A percentile compares a stretch with the other conserved stretches of the same genome.
Conservation (phyloP, 169 alveolate species). For the Sarcocystis neurona region DNA sequence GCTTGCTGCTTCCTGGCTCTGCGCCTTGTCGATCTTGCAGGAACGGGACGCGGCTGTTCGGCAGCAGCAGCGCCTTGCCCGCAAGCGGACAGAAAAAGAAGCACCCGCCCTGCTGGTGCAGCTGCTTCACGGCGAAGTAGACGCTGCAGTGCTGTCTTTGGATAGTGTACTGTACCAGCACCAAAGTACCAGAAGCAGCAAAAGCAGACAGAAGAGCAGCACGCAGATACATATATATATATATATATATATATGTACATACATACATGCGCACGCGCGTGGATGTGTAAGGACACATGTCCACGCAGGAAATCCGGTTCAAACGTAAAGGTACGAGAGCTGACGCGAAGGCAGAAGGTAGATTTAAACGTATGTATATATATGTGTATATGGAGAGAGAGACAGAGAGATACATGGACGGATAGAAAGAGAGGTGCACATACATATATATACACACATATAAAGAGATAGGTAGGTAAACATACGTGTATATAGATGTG, state of each 20-base stretch:
- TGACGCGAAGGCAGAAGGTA: neutral
- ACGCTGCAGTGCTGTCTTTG: slow-evolving; percentile 57
- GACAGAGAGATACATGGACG: neutral
- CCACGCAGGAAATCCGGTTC: neutral
- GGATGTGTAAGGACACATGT: neutral
- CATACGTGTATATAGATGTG: no score
- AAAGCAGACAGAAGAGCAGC: neutral
- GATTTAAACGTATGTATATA: neutral
- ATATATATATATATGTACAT: neutral
- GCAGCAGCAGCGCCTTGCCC: slow-evolving; percentile 41
- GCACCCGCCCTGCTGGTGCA: slow-evolving; percentile 62
- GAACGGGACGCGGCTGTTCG: slow-evolving; percentile 42
- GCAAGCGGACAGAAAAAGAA: slow-evolving; percentile 49
- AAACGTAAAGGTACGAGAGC: neutral
- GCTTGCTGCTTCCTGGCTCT: neutral
- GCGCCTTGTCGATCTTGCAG: neutral
- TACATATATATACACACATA: neutral
- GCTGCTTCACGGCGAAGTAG: slow-evolving; percentile 44
- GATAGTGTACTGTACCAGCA: slow-evolving; percentile 13
- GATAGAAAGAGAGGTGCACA: neutral
- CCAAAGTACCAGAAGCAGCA: neutral
- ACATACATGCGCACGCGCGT: neutral
- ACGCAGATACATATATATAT: neutral
- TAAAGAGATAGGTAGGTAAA: no score
- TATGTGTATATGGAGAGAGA: neutral